Base-by-base conservation (phyloP, 352 stramenopile species). In the Pythium rhizo-oryzae region DNA sequence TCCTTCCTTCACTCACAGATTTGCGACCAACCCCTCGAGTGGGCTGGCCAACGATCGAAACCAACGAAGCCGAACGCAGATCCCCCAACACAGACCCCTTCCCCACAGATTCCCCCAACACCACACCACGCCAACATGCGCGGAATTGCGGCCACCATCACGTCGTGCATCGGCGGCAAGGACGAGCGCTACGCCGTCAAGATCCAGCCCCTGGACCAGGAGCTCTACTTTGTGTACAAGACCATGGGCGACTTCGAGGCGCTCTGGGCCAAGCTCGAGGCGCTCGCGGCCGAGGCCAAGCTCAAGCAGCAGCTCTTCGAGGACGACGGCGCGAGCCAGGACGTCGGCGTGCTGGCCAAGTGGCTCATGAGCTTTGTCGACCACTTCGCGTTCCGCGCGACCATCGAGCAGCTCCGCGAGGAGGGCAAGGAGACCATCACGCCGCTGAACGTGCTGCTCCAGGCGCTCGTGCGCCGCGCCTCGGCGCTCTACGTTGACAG, bases 141-240 rank as follows among this genome's bases (percentile, higher is more conserved):
- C 33, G 80, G 81, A 72, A 60, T 94, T n/a, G 68, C 70, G 56
- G 86, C 86, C 21, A 81, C 75, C 16, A 81, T 94, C 19, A 94
- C 86, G 54, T 91, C 84, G 16, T 94, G 86, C 61, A 89, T 94
- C 65, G 86, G 86, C 61, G 86, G 86, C 68, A 91, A 90, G 62
- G 78, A 92, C 51, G 86, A 92, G 46, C 88, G 80, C 56, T 94
- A 91, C 64, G 86, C 86, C 9, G 79, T 94, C 43, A 81, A 89
- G 70, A 76, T 93, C 50, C 60, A 74, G 46, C 72, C 79, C 4
- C 50, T 67, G 19, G 65, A 80, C 28, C 77, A 76, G 18, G 74
- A 62, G 18, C 66, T 74, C 21, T 92, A 93, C 76, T 94, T 91
- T 70, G 84, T 91, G 39, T 94, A 94, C 80, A 92, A 92, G 80